Base-by-base conservation (phyloP, 306 rosid species). In the Prunus mongolica region DNA sequence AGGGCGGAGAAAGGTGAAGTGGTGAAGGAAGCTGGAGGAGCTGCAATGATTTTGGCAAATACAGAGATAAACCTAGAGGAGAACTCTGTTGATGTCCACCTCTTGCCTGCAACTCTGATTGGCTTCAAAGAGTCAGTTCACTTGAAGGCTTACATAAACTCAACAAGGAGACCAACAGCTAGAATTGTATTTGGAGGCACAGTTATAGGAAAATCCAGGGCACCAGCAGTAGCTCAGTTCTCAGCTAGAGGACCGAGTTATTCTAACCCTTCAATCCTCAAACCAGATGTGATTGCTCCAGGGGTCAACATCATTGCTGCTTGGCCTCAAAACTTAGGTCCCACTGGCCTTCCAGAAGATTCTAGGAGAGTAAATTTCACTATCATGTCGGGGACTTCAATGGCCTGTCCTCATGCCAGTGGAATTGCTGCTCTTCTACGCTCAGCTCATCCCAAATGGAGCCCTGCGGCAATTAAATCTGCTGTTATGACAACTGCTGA, bases 281-380 rank as follows among this genome's bases (percentile, higher is more conserved):
- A 96, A 72, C 99, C 98, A 20, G 99, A 96, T 72, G 86, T 92
- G 45, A 83, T 96, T 81, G 98, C 99, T 52, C 99, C 97, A 12
- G 97, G 99, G 0, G 99, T 95, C 67, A 95, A 95, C 84, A 92
- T 92, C 74, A 84, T 96, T 82, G 98, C 98, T 24, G 98, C 99
- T 76, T 96, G 99, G 99, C 99, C 98, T 72, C 99, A 92, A 78
- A 92, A 92, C 79, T 77, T 96, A 12, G 99, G 98, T 63, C 98
- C 99, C 8, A 82, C 91, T 4, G 89, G 85, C 74, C 93, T 96
- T 82, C 96, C 91, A 50, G 92, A 91, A 19, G 99, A 96, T 80
- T 27, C 82, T 32, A 88, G 98, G 79, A 83, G 96, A 75, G 96
- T 87, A 30, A 92, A 88, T 82, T 96, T 92, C 87, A 84, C 97